These are phyloP conservation scores for Anisodus tanguticus DNA, from an alignment of 257 asterid genomes.

Conservation along the genomic window DNA sequence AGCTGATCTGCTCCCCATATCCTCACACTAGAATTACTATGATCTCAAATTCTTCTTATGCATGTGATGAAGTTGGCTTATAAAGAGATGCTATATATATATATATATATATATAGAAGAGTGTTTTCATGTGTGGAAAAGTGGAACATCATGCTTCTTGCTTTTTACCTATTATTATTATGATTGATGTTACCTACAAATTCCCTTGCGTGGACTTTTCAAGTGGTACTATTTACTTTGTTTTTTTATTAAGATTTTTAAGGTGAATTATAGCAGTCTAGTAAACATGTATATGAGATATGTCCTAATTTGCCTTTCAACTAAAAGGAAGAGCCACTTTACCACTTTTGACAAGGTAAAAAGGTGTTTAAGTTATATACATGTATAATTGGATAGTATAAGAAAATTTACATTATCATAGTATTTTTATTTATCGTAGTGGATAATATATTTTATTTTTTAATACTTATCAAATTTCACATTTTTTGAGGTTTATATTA, in stretches of 20 bases:
- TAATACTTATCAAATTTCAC: neutral
- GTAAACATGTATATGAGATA: neutral
- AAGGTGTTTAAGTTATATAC: neutral
- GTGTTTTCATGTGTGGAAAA: neutral
- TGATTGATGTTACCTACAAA: neutral
- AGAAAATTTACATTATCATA: neutral
- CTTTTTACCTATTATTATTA: neutral
- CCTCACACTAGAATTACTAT: too few species aligned
- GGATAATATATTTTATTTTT: neutral
- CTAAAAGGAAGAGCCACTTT: neutral
- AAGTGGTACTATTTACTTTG: neutral
- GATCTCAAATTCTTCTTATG: too few species aligned
- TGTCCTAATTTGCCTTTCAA: neutral
- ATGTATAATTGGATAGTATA: neutral
- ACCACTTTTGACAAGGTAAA: conserved; percentile 7
- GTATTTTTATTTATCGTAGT: neutral
- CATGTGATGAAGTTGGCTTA: neutral
- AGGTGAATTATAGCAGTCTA: neutral
- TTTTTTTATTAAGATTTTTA: neutral
- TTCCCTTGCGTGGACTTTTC: conserved; percentile 21
- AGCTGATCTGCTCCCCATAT: conserved; percentile 41
- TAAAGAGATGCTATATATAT: neutral
- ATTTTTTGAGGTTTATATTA: too few species aligned
- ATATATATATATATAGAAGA: neutral
- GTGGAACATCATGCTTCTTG: neutral